Percentiles rank a stretch among this genome's conserved stretches.
Conservation (phyloP, 2,329 filamentous ascomycete species). For the Macrophomina pseudophaseolina region DNA sequence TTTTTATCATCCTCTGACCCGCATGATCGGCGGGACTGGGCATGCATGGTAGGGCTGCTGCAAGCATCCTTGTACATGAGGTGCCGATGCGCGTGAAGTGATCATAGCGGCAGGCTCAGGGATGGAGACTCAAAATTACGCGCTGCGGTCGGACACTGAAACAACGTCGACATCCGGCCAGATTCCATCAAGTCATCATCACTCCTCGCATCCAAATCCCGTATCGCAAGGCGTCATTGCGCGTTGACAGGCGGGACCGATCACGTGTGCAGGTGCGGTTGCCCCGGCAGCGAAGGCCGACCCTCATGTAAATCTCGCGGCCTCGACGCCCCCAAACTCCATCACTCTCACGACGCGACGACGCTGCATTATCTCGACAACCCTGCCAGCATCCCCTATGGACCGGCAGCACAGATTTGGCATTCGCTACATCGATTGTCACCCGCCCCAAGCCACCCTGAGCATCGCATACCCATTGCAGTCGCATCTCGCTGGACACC, state of each 20-base stretch:
- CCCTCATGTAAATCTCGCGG: constrained; percentile 29
- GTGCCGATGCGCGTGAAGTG: constrained; percentile 10
- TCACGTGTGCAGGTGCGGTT: constrained; percentile 19
- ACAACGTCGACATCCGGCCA: constrained; percentile 9
- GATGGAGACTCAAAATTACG: constrained; percentile 14
- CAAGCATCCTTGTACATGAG: neutral
- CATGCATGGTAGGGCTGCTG: neutral
- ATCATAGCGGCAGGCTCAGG: constrained; percentile 18
- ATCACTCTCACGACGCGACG: constrained; percentile 39
- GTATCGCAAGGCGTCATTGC: neutral
- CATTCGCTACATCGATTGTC: constrained; percentile 42
- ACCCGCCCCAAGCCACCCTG: neutral
- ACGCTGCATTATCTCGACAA: constrained; percentile 38
- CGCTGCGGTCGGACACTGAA: neutral
- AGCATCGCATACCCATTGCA: constrained; percentile 24
- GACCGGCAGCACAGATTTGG: constrained; percentile 44
- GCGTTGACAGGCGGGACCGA: constrained; percentile 13
- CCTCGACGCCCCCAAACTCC: constrained; percentile 31
- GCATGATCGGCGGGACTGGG: neutral
- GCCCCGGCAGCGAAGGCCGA: constrained; percentile 21
- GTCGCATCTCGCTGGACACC: constrained; percentile 26
- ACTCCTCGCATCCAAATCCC: neutral
- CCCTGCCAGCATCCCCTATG: constrained; percentile 42
- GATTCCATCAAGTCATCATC: neutral
- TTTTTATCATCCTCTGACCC: neutral